These are phyloP conservation scores for Daldinia bambusicola DNA, from an alignment of 495 filamentous ascomycete species.

Conservation along the genomic window DNA sequence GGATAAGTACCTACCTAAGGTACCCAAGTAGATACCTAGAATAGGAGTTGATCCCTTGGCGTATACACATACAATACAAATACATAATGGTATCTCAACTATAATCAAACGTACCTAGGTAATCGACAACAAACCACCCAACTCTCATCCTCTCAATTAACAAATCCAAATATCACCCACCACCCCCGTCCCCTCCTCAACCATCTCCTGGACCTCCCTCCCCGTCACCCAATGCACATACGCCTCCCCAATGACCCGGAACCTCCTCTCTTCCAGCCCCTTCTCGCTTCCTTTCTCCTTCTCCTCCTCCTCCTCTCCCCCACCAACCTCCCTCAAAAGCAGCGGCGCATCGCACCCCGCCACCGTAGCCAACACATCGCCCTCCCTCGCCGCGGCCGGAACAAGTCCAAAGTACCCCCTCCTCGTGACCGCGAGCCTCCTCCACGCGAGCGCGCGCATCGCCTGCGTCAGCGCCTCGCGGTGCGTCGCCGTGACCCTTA, in stretches of 20 bases:
- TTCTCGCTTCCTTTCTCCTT: too few relatives aligned
- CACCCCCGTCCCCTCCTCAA: not conserved
- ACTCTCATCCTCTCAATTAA: not conserved
- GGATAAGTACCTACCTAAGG: too few relatives aligned
- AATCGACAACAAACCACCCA: not conserved
- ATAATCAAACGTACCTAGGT: not conserved
- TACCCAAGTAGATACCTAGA: too few relatives aligned
- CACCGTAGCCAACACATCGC: not conserved
- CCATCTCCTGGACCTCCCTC: not conserved
- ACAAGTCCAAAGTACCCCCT: not conserved
- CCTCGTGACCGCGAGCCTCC: not conserved
- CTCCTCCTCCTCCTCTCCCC: not conserved
- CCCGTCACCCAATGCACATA: conserved; percentile 2
- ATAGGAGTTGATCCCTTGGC: too few relatives aligned
- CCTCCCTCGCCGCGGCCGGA: not conserved
- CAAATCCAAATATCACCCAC: not conserved
- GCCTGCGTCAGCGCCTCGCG: not conserved
- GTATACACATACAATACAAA: not conserved
- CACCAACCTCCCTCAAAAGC: not conserved
- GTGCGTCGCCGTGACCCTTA: not conserved
- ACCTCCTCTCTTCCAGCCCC: not conserved
- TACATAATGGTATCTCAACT: not conserved
- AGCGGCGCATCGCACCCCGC: not conserved
- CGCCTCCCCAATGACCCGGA: not conserved
- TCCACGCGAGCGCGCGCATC: not conserved